Conservation (phyloP, 2,329 filamentous ascomycete genomes). For the Aspergillus ibericus region DNA sequence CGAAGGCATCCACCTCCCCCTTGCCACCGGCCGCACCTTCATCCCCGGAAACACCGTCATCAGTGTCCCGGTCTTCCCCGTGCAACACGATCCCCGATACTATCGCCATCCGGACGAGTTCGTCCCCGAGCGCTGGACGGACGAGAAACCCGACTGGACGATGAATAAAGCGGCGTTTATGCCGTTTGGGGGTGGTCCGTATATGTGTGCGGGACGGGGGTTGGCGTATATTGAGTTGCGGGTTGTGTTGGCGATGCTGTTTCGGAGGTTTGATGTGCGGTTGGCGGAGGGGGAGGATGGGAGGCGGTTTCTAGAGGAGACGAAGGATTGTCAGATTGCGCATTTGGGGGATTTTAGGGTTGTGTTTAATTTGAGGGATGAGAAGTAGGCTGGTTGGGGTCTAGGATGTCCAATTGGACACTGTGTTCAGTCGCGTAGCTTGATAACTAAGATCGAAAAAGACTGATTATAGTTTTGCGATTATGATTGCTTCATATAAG, state of each 20-base stretch:
- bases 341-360: background rate
- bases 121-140: slow-evolving; percentile 1
- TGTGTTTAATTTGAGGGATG: background rate
- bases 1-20: background rate
- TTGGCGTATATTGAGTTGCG: background rate
- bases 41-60: background rate
- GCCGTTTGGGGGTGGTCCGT: background rate
- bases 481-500: too few species aligned
- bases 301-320: background rate
- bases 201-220: background rate
- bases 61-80: background rate
- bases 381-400: too few species aligned
- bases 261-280: background rate
- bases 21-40: background rate
- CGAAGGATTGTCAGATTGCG: background rate
- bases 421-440: too few species aligned
- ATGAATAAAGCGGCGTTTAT: background rate
- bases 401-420: background rate
- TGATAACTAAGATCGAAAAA: too few species aligned
- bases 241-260: background rate
- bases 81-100: background rate
- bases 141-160: background rate
- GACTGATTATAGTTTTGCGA: too few species aligned
- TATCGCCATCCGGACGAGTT: background rate
- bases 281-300: background rate